Percentiles rank a stretch among this genome's conserved stretches.
Evolutionary conservation across 768 basidiomycete genomes (phyloP).

Genomic region (Xanthoconium purpureum): DNA sequence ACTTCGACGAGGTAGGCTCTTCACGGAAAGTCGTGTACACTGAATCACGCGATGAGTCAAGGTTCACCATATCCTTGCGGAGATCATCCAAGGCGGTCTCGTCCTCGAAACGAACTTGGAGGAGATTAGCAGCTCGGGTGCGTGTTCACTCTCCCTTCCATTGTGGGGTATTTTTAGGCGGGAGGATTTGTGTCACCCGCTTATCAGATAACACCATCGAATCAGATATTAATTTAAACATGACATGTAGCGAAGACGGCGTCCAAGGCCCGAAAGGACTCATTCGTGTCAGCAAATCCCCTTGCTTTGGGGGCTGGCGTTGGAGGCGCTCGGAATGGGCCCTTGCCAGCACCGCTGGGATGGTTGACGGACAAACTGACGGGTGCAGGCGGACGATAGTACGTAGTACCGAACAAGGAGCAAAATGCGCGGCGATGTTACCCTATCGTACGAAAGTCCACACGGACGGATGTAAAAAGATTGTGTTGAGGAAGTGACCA

Average conservation of each 20-base stretch:
- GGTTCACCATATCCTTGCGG: constrained; percentile 94
- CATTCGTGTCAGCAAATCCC: constrained; percentile 79
- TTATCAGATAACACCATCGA: background rate
- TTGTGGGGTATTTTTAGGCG: constrained; percentile 1
- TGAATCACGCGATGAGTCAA: constrained; percentile 6
- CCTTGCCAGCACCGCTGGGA: constrained; percentile 67
- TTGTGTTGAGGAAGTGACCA: background rate
- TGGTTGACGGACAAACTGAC: constrained; percentile 78
- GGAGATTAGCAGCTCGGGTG: constrained; percentile 73
- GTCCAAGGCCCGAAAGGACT: constrained; percentile 70
- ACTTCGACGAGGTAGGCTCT: constrained; percentile 86
- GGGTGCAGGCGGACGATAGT: constrained; percentile 52
- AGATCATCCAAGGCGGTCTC: constrained; percentile 94
- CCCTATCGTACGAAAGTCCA: background rate
- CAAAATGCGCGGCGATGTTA: background rate
- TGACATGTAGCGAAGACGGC: constrained; percentile 58
- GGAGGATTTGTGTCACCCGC: background rate
- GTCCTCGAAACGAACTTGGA: constrained; percentile 94
- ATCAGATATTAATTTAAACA: constrained; percentile 11
- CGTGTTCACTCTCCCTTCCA: constrained; percentile 22
- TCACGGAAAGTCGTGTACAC: background rate
- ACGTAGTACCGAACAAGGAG: background rate
- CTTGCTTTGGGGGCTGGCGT: constrained; percentile 64
- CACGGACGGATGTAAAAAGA: background rate
- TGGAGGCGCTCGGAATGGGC: constrained; percentile 58